Conservation (phyloP, 305 asterid species). For the Fraxinus paxiana region DNA sequence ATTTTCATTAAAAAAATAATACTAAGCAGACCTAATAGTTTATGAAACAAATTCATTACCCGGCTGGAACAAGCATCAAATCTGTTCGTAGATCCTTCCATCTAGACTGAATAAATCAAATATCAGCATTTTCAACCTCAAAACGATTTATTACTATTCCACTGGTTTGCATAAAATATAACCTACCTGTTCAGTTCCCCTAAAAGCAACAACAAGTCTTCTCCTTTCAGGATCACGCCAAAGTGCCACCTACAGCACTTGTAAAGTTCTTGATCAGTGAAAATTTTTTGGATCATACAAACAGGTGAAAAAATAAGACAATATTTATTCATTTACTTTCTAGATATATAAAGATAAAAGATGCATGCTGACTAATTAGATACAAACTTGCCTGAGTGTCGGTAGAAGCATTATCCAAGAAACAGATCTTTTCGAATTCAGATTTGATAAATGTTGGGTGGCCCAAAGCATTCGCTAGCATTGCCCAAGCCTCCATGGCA, state of each 20-base stretch:
- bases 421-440: conserved; percentile 90
- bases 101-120: conserved; percentile 53
- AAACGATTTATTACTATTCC: not conserved
- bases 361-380: conserved; percentile 1
- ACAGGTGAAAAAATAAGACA: conserved; percentile 9
- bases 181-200: conserved; percentile 98
- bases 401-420: conserved; percentile 77
- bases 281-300: conserved; percentile 18
- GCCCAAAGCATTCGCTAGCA: conserved; percentile 91
- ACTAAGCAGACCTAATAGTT: not conserved
- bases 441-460: conserved; percentile 93
- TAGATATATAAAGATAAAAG: not conserved
- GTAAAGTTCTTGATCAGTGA: conserved; percentile 24
- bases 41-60: conserved; percentile 46
- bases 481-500: conserved; percentile 99
- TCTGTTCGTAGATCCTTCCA: conserved; percentile 95
- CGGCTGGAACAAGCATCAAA: conserved; percentile 88
- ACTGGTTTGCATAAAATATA: conserved; percentile 6
- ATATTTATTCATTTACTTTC: not conserved
- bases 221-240: conserved; percentile 79
- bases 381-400: conserved; percentile 79
- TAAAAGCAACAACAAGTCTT: conserved; percentile 90
- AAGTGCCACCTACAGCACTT: conserved; percentile 69
- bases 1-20: not conserved
- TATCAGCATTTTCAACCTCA: conserved; percentile 24